Conservation (phyloP, 2,329 filamentous ascomycete genomes). For the Ophiosphaerella narmari region DNA sequence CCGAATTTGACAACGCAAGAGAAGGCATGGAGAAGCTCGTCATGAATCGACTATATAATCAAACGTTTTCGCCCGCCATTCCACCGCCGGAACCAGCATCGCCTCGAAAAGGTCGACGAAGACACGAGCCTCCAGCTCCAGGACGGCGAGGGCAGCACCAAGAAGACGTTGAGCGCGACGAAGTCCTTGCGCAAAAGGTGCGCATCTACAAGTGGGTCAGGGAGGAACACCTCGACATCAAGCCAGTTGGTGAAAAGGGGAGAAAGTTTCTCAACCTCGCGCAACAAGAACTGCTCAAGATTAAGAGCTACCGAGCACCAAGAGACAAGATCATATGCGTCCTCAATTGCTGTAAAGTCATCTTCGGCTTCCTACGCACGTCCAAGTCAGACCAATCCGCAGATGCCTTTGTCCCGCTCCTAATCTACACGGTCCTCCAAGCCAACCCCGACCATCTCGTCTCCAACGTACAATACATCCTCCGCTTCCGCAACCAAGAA, state of each 20-base stretch:
- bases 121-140: constrained; percentile 64
- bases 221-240: constrained; percentile 92
- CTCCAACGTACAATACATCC: constrained; percentile 97
- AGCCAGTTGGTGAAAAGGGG: constrained; percentile 80
- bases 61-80: constrained; percentile 96
- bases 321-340: constrained; percentile 98
- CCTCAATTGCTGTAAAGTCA: constrained; percentile 98
- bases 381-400: constrained; percentile 92
- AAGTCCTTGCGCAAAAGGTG: constrained; percentile 95
- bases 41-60: constrained; percentile 94
- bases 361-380: constrained; percentile 92
- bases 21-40: constrained; percentile 99
- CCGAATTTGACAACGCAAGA: constrained; percentile 95
- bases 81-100: constrained; percentile 75
- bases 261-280: constrained; percentile 86
- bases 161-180: constrained; percentile 95
- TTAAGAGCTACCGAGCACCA: constrained; percentile 95
- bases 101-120: constrained; percentile 70
- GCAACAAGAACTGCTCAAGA: constrained; percentile 93
- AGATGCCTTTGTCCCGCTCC: constrained; percentile 85
- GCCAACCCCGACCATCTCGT: constrained; percentile 94
- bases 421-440: constrained; percentile 95
- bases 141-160: constrained; percentile 95
- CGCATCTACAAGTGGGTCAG: constrained; percentile 94
- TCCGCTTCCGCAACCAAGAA: constrained; percentile 95